Evolutionary conservation across 495 filamentous ascomycete species (phyloP).

Genomic region (Neurospora tetraspora): DNA sequence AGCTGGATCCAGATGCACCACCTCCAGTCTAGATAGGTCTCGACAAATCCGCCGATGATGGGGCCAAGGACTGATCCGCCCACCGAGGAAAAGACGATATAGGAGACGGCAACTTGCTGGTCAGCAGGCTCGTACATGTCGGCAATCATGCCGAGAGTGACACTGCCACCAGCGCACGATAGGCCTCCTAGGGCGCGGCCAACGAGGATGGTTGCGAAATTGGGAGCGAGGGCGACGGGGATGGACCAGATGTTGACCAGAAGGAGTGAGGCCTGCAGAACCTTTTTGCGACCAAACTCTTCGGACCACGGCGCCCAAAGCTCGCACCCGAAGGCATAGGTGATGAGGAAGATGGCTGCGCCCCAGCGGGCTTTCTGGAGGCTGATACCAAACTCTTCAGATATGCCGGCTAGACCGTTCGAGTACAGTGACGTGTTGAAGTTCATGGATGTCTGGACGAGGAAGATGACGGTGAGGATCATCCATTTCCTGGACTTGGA

Average conservation of each 20-base stretch:
- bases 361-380: constrained; percentile 55
- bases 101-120: constrained; percentile 67
- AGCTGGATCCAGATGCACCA: constrained; percentile 80
- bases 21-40: constrained; percentile 54
- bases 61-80: constrained; percentile 69
- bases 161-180: constrained; percentile 65
- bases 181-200: constrained; percentile 60
- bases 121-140: constrained; percentile 68
- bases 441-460: constrained; percentile 77
- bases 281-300: constrained; percentile 64
- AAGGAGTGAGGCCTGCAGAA: constrained; percentile 59
- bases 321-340: constrained; percentile 73
- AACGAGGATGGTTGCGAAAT: constrained; percentile 56
- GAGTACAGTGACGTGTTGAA: constrained; percentile 70
- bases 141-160: constrained; percentile 75
- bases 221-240: constrained; percentile 59
- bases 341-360: constrained; percentile 60
- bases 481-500: constrained; percentile 63
- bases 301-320: constrained; percentile 78
- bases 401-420: constrained; percentile 52
- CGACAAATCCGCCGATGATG: constrained; percentile 68
- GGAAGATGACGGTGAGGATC: constrained; percentile 63
- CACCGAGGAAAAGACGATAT: constrained; percentile 65
- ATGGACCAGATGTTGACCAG: constrained; percentile 70
- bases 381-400: constrained; percentile 52